Conservation (phyloP, 441 rosid genomes). For the Pelargonium myrrhifolium region DNA sequence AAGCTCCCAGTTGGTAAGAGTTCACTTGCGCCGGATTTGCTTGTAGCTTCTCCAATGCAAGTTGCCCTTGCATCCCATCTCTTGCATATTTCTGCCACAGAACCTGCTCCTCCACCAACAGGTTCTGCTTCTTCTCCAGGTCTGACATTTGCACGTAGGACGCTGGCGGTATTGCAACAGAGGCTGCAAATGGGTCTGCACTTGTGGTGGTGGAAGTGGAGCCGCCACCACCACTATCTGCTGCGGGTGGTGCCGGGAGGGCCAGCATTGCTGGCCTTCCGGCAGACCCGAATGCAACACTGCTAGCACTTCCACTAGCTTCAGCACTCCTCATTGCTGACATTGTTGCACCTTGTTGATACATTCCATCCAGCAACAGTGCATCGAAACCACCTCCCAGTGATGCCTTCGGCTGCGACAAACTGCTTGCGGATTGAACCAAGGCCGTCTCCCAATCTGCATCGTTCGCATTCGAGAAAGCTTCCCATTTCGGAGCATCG, state of each 20-base stretch:
- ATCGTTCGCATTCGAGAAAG: slow-evolving; percentile 35
- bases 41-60: slow-evolving; percentile 26
- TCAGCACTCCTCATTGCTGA: slow-evolving; percentile 22
- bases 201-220: background rate
- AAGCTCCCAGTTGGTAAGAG: background rate
- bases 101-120: slow-evolving; percentile 46
- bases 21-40: slow-evolving; percentile 1
- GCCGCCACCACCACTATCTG: background rate
- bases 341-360: slow-evolving; percentile 36
- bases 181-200: slow-evolving; percentile 51
- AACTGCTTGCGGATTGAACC: slow-evolving; percentile 54
- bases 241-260: slow-evolving; percentile 39
- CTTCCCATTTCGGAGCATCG: slow-evolving; percentile 43
- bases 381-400: slow-evolving; percentile 51
- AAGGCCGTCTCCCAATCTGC: slow-evolving; percentile 71
- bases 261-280: slow-evolving; percentile 50
- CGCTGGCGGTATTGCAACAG: slow-evolving; percentile 37
- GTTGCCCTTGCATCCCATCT: slow-evolving; percentile 44
- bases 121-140: slow-evolving; percentile 50
- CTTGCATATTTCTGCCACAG: slow-evolving; percentile 51
- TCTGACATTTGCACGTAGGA: slow-evolving; percentile 56
- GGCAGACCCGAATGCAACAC: slow-evolving; percentile 39
- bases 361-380: slow-evolving; percentile 57
- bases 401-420: slow-evolving; percentile 29
- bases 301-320: slow-evolving; percentile 47